Percentiles rank a stretch among this genome's conserved stretches.
phyloP scores from a whole-genome alignment of 495 filamentous ascomycete species.

The Daldinia vernicosa region DNA sequence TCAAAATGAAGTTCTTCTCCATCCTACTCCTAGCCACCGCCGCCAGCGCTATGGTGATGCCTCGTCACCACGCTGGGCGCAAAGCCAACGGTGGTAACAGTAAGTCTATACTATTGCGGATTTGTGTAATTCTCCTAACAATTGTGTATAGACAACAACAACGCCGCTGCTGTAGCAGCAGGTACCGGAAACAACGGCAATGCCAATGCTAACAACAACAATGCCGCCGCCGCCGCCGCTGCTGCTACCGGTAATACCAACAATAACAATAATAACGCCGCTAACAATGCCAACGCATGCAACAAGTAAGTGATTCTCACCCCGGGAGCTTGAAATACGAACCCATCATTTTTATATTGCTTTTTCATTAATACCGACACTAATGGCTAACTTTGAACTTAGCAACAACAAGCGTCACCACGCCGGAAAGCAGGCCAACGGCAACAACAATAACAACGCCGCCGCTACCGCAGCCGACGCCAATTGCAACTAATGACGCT shows the following conservation, averaged over 20 bases:
- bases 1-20: conserved; percentile 44
- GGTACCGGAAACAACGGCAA: conserved; percentile 12
- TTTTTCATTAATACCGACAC: too few species aligned
- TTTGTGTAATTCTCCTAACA: background rate
- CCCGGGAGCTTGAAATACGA: background rate
- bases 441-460: conserved; percentile 16
- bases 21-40: conserved; percentile 44
- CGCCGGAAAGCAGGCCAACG: conserved; percentile 31
- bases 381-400: conserved; percentile 11
- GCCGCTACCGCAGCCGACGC: conserved; percentile 12
- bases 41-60: conserved; percentile 41
- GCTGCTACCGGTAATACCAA: background rate
- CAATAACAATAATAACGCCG: background rate
- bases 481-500: conserved; percentile 29
- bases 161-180: background rate
- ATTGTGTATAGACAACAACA: conserved; percentile 12
- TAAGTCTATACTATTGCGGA: background rate
- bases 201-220: conserved; percentile 11
- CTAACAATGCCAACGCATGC: conserved; percentile 18
- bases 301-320: conserved; percentile 10
- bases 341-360: background rate
- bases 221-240: background rate
- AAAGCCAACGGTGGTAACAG: conserved; percentile 33
- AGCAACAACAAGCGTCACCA: conserved; percentile 44
- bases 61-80: conserved; percentile 43